Evolutionary conservation across 2,329 filamentous ascomycete genomes (phyloP).

Genomic region (Karstenula rhodostoma): DNA sequence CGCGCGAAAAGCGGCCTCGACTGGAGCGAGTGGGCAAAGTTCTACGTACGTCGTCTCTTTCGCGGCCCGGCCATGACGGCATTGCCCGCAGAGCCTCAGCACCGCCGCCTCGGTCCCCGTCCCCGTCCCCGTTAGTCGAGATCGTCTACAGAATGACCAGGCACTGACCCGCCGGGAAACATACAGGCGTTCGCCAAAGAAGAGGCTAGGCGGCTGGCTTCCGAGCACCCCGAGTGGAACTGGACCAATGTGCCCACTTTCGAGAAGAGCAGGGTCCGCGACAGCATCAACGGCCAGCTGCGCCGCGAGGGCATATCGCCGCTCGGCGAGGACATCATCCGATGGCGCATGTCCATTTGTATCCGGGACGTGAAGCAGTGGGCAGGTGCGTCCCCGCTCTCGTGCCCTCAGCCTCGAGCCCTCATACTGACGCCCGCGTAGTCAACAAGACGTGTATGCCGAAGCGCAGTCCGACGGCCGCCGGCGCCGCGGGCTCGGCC

Average conservation of each 20-base stretch:
- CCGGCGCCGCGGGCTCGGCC: slow-evolving; percentile 7
- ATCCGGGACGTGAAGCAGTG: slow-evolving; percentile 13
- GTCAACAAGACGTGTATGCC: slow-evolving; percentile 12
- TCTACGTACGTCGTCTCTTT: slow-evolving; percentile 7
- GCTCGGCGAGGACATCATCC: slow-evolving; percentile 11
- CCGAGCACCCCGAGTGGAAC: slow-evolving; percentile 13
- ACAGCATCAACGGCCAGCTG: slow-evolving; percentile 10
- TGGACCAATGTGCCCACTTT: slow-evolving; percentile 13
- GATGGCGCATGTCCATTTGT: slow-evolving; percentile 14
- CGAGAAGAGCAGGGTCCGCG: slow-evolving; percentile 8
- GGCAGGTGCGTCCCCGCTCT: neutral
- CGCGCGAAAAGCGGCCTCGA: slow-evolving; percentile 8
- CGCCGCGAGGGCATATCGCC: slow-evolving; percentile 9
- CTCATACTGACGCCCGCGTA: neutral
- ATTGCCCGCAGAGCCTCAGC: neutral
- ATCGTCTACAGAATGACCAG: neutral
- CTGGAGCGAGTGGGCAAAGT: slow-evolving; percentile 10
- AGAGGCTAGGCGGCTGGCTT: slow-evolving; percentile 8
- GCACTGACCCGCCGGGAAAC: neutral
- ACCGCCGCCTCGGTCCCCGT: slow-evolving; percentile 4
- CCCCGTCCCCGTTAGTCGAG: slow-evolving; percentile 7
- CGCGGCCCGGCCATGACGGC: neutral
- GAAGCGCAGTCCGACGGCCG: slow-evolving; percentile 3
- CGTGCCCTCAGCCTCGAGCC: neutral
- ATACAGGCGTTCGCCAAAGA: slow-evolving; percentile 10